Base-by-base conservation (phyloP, 345 rosid genomes). In the Acer saccharum region DNA sequence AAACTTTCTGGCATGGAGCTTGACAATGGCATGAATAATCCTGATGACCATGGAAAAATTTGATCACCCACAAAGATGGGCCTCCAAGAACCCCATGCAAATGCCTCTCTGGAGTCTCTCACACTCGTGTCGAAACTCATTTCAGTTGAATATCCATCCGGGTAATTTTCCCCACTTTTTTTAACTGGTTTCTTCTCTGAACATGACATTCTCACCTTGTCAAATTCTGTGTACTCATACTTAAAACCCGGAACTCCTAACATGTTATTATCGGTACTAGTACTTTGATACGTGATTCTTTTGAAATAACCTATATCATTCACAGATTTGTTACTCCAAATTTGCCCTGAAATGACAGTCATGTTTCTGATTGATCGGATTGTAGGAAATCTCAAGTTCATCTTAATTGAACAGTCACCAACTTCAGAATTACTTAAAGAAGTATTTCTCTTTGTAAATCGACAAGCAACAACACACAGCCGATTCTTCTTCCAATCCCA, bases 341-440 rank as follows among this genome's bases (percentile, higher is more conserved):
- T 69, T 50, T 80, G 17, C n/a, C 84, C 88, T 11, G 55, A 68
- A 25, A 54, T 68, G 70, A 46, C 2, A 44, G 64, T 76, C 3
- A 66, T 64, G 41, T 69, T 60, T 68, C 76, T 70, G 11, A 82
- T 78, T 50, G 88, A 82, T 84, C 81, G 80, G 57, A 80, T 58
- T 8, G 86, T 54, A 11, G 88, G 86, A 77, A 85, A 85, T 61
- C 86, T 75, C 65, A 82, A 43, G 62, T 72, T 80, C 84, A 85
- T 13, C 73, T 77, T 70, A 29, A 78, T 50, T 6, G 86, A 80
- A 65, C 86, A 85, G 44, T 82, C 88, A 54, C 65, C 79, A 43
- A 85, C 72, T 61, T 10, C 43, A 57, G 77, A 75, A 55, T 39
- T 10, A 23, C 21, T 27, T 13, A 50, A 68, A 10, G 84, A 65